A percentile compares a stretch with the other conserved stretches of the same genome.
Conservation (phyloP, 805 yeast species). For the Ogataea polymorpha region DNA sequence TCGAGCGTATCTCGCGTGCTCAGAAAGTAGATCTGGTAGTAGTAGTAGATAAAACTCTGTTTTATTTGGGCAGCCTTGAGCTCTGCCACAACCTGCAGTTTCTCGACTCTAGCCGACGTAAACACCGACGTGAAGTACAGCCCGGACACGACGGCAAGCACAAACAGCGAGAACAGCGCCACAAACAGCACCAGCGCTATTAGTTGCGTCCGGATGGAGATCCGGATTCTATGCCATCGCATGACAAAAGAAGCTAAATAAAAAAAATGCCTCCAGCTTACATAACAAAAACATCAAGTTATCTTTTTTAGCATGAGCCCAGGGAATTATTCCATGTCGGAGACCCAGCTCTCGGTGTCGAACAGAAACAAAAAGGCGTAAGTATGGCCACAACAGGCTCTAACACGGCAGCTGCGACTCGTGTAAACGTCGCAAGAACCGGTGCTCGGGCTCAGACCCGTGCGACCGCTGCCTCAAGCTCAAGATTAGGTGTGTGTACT, state of each 20-base stretch:
- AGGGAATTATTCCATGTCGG: neutral
- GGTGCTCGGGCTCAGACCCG: slow-evolving; percentile 27
- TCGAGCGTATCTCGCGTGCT: slow-evolving; percentile 60
- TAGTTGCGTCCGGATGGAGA: slow-evolving; percentile 74
- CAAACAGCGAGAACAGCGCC: slow-evolving; percentile 59
- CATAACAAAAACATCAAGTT: neutral
- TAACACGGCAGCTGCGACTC: slow-evolving; percentile 16
- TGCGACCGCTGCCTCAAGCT: slow-evolving; percentile 19
- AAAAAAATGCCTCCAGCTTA: neutral
- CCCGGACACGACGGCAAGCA: slow-evolving; percentile 73
- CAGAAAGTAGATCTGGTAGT: slow-evolving; percentile 67
- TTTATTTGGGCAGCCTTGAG: slow-evolving; percentile 75
- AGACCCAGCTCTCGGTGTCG: neutral
- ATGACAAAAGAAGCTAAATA: slow-evolving; percentile 5
- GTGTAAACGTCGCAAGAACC: slow-evolving; percentile 23
- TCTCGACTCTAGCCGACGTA: slow-evolving; percentile 60
- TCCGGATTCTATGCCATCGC: slow-evolving; percentile 35
- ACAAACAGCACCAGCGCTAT: slow-evolving; percentile 66
- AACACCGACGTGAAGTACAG: slow-evolving; percentile 67
- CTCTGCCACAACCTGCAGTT: slow-evolving; percentile 74
- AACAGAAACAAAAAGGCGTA: slow-evolving; percentile 6
- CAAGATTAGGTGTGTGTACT: slow-evolving; percentile 19
- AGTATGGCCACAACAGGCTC: neutral
- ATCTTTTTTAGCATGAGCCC: neutral
- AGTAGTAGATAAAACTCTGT: slow-evolving; percentile 60